A percentile compares a stretch with the other conserved stretches of the same genome.
Evolutionary conservation across 2,329 filamentous ascomycete species (phyloP).

Genomic region (Colletotrichum godetiae): DNA sequence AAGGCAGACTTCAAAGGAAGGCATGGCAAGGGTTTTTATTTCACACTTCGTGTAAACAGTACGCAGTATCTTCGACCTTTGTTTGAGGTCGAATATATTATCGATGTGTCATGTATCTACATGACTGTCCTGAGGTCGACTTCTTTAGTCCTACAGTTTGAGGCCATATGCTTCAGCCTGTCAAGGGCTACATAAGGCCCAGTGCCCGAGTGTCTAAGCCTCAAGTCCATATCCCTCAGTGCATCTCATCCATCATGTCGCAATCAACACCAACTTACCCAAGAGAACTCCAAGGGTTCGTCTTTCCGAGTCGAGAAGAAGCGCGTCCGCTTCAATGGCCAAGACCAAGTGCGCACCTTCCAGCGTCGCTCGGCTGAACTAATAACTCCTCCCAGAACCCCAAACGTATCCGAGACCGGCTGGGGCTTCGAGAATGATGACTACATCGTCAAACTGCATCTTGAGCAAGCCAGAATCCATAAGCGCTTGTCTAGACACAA

Average conservation of each 20-base stretch:
- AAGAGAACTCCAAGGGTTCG: not conserved
- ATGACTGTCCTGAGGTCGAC: too few species aligned
- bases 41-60: fast-evolving
- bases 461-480: not conserved
- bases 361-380: not conserved
- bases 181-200: not conserved
- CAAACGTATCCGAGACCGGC: not conserved
- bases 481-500: not conserved
- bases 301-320: not conserved
- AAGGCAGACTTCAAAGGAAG: not conserved
- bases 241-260: not conserved
- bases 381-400: not conserved
- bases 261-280: not conserved
- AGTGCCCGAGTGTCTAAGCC: not conserved
- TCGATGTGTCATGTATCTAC: too few species aligned
- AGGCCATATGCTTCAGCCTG: too few species aligned
- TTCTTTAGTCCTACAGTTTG: not conserved
- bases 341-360: not conserved
- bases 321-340: not conserved
- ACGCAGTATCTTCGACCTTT: not conserved
- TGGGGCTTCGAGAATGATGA: not conserved
- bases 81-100: not conserved
- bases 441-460: not conserved
- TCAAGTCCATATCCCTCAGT: not conserved
- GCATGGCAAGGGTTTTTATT: not conserved